Base-by-base conservation (phyloP, 179 eudicot genomes). In the Beta macrorhiza region DNA sequence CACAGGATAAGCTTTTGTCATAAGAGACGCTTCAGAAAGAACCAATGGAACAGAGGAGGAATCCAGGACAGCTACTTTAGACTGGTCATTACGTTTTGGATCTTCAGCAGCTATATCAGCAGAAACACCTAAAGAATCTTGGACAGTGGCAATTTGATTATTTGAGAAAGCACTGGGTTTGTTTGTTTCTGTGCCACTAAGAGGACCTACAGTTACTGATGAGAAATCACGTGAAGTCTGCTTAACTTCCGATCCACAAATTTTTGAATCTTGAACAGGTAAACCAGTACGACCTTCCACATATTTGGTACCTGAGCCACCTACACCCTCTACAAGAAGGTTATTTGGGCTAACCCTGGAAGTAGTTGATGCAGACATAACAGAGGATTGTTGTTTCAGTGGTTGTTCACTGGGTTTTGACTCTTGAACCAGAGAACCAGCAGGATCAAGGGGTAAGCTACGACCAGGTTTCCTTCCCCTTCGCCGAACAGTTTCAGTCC, bases 401-500 rank as follows among this genome's bases (percentile, higher is more conserved):
- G 83, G 57, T 16, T 79, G 81, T 13, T 76, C 71, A 16, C 72
- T 56, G 67, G 79, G 78, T 69, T 74, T 81, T 13, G 29, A 61
- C 47, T 80, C 86, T 65, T 73, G 84, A 78, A 47, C 76, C 49
- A 12, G 77, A 19, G 79, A 44, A 69, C 65, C 85, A 77, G 81
- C 6, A 82, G 84, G 37, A 65, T 69, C 84, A 74, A 85, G 72
- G 64, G 86, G 83, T 74, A 84, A 65, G 71, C 64, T 58, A 5
- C 62, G 49, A 82, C 81, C 75, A 58, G 87, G 90, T 81, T 89
- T 93, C 81, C 90, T 91, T 65, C 98, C 94, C 83, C 97, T 84
- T 70, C 97, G 90, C 65, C 86, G 76, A 65, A 85, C 88, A 61
- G 88, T 75, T 79, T 88, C 93, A 76, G 80, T 84, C 65, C 82